Conservation (phyloP, 345 rosid genomes). For the Acer campestre region DNA sequence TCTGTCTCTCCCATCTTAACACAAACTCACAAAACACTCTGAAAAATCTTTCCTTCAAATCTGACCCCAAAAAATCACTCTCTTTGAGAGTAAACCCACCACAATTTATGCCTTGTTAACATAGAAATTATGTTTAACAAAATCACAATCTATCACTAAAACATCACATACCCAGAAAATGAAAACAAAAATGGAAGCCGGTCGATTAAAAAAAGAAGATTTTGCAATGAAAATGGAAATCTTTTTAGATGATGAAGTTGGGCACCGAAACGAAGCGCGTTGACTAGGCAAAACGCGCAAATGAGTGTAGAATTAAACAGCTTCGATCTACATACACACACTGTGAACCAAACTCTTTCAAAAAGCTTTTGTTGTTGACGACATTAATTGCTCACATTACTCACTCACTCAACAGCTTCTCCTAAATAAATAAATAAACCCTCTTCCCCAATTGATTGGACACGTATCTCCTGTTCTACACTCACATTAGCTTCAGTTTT, state of each 20-base stretch:
- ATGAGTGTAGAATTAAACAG: not conserved
- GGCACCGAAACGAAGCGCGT: not conserved
- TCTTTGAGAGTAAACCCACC: not conserved
- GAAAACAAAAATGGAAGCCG: not conserved
- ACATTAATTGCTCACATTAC: not conserved
- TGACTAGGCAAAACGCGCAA: not conserved
- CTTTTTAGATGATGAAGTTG: not conserved
- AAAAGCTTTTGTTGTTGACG: not conserved
- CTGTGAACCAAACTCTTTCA: not conserved
- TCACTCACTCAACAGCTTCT: not conserved
- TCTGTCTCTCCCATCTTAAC: constrained; percentile 30
- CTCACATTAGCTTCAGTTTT: no score
- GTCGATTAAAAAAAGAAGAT: not conserved
- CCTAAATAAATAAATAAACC: not conserved
- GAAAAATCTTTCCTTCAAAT: constrained; percentile 10
- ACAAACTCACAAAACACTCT: constrained; percentile 12
- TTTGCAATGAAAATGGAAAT: not conserved
- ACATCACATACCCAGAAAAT: not conserved
- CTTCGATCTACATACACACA: not conserved
- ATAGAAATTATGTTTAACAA: no score
- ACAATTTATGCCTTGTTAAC: no score
- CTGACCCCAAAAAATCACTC: not conserved
- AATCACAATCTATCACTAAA: not conserved
- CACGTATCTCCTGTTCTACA: not conserved
- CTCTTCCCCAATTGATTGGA: not conserved